Evolutionary conservation across 805 yeast genomes (phyloP).

Genomic region (Wickerhamomyces bovis): DNA sequence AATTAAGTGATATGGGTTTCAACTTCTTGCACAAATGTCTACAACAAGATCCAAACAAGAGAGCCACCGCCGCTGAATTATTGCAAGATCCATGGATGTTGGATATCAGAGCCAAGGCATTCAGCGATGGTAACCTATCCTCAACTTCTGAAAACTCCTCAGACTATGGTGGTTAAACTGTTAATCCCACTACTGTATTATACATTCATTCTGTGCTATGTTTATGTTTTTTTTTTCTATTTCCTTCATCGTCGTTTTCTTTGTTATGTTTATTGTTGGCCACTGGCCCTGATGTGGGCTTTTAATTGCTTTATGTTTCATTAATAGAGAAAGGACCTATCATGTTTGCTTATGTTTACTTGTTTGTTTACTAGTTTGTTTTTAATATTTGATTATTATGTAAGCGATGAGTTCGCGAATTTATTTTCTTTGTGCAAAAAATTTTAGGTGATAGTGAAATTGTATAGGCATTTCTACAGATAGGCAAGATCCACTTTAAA

Average conservation of each 20-base stretch:
- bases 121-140: slow-evolving; percentile 36
- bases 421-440: not conserved
- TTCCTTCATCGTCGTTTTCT: not conserved
- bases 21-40: slow-evolving; percentile 69
- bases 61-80: slow-evolving; percentile 81
- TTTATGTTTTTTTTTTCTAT: not conserved
- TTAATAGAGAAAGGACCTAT: not conserved
- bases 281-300: not conserved
- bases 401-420: slow-evolving; percentile 8
- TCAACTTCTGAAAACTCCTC: slow-evolving; percentile 19
- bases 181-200: not conserved
- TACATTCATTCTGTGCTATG: not conserved
- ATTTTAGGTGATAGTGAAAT: not conserved
- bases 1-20: slow-evolving; percentile 68
- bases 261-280: not conserved
- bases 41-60: slow-evolving; percentile 72
- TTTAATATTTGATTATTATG: not conserved
- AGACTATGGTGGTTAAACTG: slow-evolving; percentile 12
- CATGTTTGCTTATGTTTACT: not conserved
- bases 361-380: too few relatives aligned
- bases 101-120: slow-evolving; percentile 63
- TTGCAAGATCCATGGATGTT: slow-evolving; percentile 87
- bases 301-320: not conserved
- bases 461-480: not conserved
- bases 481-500: not conserved